Conservation (phyloP, 2,329 filamentous ascomycete genomes). For the Colletotrichum sp. region DNA sequence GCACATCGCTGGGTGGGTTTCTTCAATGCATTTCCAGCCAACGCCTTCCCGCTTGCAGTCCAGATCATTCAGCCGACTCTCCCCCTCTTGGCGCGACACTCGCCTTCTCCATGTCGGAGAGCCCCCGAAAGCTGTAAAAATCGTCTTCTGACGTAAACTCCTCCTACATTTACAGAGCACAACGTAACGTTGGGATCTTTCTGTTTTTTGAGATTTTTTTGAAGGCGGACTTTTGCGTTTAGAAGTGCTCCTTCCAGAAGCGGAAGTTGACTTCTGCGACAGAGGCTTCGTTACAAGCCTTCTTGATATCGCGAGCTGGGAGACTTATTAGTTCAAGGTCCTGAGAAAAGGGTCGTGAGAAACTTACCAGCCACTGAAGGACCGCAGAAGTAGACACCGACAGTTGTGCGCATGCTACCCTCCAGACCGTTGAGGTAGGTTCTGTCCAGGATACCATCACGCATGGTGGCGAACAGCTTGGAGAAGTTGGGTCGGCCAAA, state of each 20-base stretch:
- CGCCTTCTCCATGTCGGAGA: background rate
- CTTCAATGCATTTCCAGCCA: slow-evolving; percentile 18
- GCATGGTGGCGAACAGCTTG: slow-evolving; percentile 82
- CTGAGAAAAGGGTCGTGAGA: background rate
- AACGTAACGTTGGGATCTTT: background rate
- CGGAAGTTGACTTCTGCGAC: slow-evolving; percentile 86
- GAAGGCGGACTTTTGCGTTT: slow-evolving; percentile 27
- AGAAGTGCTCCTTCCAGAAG: slow-evolving; percentile 98
- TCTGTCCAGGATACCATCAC: slow-evolving; percentile 83
- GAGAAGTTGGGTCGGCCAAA: slow-evolving; percentile 93
- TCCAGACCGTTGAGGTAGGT: slow-evolving; percentile 86
- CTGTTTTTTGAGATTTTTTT: background rate
- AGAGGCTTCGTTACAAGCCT: slow-evolving; percentile 76
- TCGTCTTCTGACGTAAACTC: background rate
- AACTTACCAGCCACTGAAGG: slow-evolving; percentile 72
- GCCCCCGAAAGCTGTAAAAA: background rate
- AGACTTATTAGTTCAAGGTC: slow-evolving; percentile 37
- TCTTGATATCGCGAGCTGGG: slow-evolving; percentile 81
- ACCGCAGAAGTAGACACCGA: slow-evolving; percentile 98
- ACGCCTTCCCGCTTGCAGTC: slow-evolving; percentile 10
- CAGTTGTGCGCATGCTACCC: slow-evolving; percentile 76
- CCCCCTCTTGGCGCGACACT: background rate
- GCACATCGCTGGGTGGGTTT: slow-evolving; percentile 11
- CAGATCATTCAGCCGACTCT: background rate
- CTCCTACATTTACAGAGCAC: slow-evolving; percentile 2